A percentile compares a stretch with the other conserved stretches of the same genome.
phyloP scores from a whole-genome alignment of 2,329 filamentous ascomycete genomes.

The Ophiostoma perfectum region DNA sequence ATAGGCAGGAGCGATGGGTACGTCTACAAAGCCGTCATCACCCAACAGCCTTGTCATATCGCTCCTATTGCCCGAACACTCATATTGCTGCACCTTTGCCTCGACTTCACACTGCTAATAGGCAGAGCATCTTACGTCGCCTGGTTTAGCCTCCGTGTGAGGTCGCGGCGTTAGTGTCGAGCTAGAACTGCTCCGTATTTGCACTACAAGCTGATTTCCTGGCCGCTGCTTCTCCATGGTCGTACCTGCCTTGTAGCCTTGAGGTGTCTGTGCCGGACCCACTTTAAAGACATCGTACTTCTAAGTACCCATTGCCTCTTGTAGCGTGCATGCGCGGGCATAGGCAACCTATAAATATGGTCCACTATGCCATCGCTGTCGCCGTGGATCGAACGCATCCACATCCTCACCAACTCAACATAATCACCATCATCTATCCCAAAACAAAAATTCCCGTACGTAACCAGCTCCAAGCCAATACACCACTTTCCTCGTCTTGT shows the following conservation, averaged over 20 bases:
- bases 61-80: not conserved
- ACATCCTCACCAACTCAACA: not conserved
- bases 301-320: not conserved
- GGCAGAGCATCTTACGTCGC: slow-evolving; percentile 8
- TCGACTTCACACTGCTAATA: not conserved
- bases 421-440: not conserved
- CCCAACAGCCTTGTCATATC: not conserved
- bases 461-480: not conserved
- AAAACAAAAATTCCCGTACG: not conserved
- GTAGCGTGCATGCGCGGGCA: too few species aligned
- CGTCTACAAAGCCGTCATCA: not conserved
- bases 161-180: not conserved
- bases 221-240: too few species aligned
- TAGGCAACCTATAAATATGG: too few species aligned
- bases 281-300: not conserved
- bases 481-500: not conserved
- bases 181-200: not conserved
- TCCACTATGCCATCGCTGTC: too few species aligned
- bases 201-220: not conserved
- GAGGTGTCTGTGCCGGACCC: not conserved
- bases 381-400: too few species aligned
- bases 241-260: not conserved
- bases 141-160: not conserved
- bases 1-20: not conserved
- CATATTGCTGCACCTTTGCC: not conserved